Percentiles rank a stretch among this genome's conserved stretches.
Evolutionary conservation across 257 asterid species (phyloP).

Genomic region (Solanum piurae): DNA sequence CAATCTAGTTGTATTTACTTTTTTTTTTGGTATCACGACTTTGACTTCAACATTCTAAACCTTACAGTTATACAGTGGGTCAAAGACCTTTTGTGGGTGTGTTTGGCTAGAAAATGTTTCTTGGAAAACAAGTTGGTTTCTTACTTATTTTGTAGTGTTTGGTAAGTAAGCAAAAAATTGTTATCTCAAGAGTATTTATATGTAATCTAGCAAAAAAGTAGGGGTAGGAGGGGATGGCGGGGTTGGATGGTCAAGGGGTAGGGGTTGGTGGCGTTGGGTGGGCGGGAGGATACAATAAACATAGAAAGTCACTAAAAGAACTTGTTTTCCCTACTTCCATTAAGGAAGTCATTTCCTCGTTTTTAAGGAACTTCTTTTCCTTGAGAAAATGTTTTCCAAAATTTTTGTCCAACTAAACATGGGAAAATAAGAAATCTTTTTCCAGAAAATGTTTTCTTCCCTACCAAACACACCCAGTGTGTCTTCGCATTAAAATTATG

Average conservation of each 20-base stretch:
- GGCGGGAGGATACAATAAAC: neutral
- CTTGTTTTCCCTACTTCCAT: neutral
- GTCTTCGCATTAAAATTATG: neutral
- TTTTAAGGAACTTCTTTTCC: neutral
- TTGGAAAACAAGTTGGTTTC: neutral
- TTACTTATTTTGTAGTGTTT: neutral
- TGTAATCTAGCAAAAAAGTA: neutral
- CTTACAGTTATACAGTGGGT: neutral
- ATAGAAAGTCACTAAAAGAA: neutral
- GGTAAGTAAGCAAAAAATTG: neutral
- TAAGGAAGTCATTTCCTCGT: neutral
- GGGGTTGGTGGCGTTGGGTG: neutral
- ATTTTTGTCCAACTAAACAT: neutral
- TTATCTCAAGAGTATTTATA: neutral
- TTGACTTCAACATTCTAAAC: neutral
- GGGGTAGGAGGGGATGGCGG: neutral
- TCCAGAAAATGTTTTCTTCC: neutral
- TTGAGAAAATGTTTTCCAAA: neutral
- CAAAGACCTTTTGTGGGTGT: neutral
- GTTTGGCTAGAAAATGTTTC: neutral
- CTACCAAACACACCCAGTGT: neutral
- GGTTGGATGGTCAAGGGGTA: neutral
- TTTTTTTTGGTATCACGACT: neutral
- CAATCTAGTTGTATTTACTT: neutral
- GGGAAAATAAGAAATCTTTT: neutral